These are phyloP conservation scores for Phytophthora fragariae DNA, from an alignment of 352 stramenopile genomes.

Conservation along the genomic window DNA sequence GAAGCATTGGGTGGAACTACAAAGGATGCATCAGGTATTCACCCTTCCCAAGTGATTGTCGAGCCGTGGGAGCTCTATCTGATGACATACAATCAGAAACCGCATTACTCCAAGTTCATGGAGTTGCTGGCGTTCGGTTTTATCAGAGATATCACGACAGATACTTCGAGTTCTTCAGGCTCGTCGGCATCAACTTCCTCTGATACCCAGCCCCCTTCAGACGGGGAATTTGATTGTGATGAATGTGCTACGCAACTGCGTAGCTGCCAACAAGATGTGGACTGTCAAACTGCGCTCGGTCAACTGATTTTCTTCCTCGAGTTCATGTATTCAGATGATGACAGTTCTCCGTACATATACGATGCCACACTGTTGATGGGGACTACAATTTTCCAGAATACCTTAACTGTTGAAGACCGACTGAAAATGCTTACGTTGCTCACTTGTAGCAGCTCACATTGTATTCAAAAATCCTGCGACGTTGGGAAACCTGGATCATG, in stretches of 20 bases:
- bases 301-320: neutral
- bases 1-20: neutral
- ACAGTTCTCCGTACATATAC: neutral
- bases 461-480: neutral
- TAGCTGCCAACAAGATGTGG: neutral
- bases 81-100: neutral
- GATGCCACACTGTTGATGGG: neutral
- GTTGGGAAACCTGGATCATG: neutral
- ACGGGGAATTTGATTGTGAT: neutral
- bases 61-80: neutral
- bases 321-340: neutral
- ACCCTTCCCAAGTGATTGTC: neutral
- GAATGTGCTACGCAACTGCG: neutral
- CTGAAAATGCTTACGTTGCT: neutral
- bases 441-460: neutral
- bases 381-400: neutral
- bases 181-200: neutral
- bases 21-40: neutral
- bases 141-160: neutral
- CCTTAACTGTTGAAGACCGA: neutral
- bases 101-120: neutral
- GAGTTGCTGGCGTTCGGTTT: neutral
- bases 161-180: neutral
- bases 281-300: neutral
- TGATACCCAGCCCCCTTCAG: neutral